These are phyloP conservation scores for Cynanchum wilfordii DNA, from an alignment of 257 asterid genomes.

Conservation along the genomic window DNA sequence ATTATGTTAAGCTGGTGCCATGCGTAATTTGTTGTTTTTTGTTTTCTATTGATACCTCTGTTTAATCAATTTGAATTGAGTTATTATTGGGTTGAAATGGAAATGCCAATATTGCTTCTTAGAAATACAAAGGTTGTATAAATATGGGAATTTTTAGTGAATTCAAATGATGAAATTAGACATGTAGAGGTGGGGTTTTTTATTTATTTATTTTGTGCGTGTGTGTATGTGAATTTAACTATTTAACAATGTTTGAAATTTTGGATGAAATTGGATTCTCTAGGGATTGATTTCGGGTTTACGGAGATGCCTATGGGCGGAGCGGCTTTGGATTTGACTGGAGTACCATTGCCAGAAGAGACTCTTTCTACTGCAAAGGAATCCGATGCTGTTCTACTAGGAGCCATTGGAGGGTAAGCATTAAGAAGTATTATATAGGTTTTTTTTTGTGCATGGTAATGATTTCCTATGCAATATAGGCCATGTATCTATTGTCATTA, in stretches of 20 bases:
- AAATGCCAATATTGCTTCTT: background rate
- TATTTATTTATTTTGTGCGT: background rate
- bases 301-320: conserved; percentile 96
- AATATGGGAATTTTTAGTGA: background rate
- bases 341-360: conserved; percentile 92
- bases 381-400: conserved; percentile 93
- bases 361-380: conserved; percentile 72
- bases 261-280: background rate
- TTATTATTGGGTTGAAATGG: background rate
- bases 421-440: background rate
- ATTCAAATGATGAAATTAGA: background rate
- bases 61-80: background rate
- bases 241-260: background rate
- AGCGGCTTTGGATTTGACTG: conserved; percentile 87
- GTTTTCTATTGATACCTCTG: background rate
- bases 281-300: conserved; percentile 77
- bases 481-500: background rate
- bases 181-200: background rate
- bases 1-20: background rate
- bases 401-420: conserved; percentile 95
- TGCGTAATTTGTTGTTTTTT: background rate
- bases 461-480: background rate
- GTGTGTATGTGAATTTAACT: background rate
- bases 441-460: background rate
- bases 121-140: no score